Evolutionary conservation across 192 early-diverging fungal genomes (phyloP), one percentile per base, ranked within the genome.

Genomic region (Polychytrium aggregatum): DNA sequence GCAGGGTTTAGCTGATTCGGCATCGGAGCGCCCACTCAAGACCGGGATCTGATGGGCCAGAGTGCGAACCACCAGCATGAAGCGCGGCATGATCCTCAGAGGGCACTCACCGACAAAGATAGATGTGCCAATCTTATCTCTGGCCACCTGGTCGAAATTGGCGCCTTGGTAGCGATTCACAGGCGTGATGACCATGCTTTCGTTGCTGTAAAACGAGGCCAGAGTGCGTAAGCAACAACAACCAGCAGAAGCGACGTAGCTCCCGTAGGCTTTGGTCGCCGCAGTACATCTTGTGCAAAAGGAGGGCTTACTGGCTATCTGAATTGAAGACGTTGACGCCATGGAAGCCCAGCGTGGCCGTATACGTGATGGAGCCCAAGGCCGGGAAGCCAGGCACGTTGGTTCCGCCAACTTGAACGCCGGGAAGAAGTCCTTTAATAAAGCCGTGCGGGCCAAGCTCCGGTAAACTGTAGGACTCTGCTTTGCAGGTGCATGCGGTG

Each of bases 361-460:
- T 74, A 58, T 87, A 75, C 26, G 76, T 67, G n/a, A 86, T 60
- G 0, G 90, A 89, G 43, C 88, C 61, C 50, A 98, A 59, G 6
- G 87, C 76, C 14, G 95, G 95, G 59, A 98, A 98, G 22, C 95
- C 95, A 14, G 91, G 57, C 16, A 81, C 65, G 17, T 79, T 54
- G 44, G 63, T 56, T 10, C 62, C 68, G 3, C 90, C 87, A 14
- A 76, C 58, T 22, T 60, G 57, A 0, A 79, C 73, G n/a, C 82
- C 86, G 14, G 60, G 31, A 41, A 76, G 69, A 46, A 92, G 68
- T 0, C 79, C 78, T 36, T 77, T 76, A 27, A 60, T 45, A 6
- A 88, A 63, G 11, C 60, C 55, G 24, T 68, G 20, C 6, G 43
- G 22, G 5, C 72, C 63, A 11, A 88, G 60, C 21, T 61, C 70